Conservation (phyloP, 768 basidiomycete species). For the Pisolithus tinctorius region DNA sequence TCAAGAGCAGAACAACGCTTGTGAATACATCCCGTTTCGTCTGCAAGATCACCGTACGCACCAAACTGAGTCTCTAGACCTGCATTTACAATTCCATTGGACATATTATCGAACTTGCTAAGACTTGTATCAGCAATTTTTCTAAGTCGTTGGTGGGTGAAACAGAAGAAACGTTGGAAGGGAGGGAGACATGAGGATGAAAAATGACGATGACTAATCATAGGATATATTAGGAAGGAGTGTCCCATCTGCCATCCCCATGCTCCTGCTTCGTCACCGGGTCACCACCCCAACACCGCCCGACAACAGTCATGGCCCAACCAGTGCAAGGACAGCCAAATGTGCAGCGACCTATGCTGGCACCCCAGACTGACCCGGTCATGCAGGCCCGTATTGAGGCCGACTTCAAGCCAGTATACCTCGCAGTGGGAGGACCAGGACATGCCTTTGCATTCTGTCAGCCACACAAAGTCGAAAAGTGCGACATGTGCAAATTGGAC, state of each 20-base stretch:
- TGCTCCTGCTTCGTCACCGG: too few species aligned
- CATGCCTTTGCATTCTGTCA: slow-evolving; percentile 53
- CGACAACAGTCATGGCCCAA: slow-evolving; percentile 46
- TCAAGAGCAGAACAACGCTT: slow-evolving; percentile 5
- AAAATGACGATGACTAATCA: too few species aligned
- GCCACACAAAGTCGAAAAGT: slow-evolving; percentile 66
- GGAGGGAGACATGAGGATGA: too few species aligned
- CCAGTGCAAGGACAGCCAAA: slow-evolving; percentile 31
- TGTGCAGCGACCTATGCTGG: slow-evolving; percentile 29
- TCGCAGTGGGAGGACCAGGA: slow-evolving; percentile 50
- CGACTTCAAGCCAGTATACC: slow-evolving; percentile 52
- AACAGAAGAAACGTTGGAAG: too few species aligned
- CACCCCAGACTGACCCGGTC: slow-evolving; percentile 52
- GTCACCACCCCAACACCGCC: too few species aligned
- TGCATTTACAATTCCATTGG: slow-evolving; percentile 85
- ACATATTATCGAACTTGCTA: slow-evolving; percentile 46
- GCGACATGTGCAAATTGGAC: slow-evolving; percentile 66
- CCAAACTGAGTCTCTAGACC: slow-evolving; percentile 74
- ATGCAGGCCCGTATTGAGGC: slow-evolving; percentile 75
- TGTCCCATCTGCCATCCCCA: too few species aligned
- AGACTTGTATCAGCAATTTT: too few species aligned
- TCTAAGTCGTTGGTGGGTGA: too few species aligned
- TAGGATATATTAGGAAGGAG: too few species aligned
- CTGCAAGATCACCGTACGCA: slow-evolving; percentile 28
- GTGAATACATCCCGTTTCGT: neutral